phyloP scores from a whole-genome alignment of 2,329 filamentous ascomycete species.

The Calonectria honghensis region DNA sequence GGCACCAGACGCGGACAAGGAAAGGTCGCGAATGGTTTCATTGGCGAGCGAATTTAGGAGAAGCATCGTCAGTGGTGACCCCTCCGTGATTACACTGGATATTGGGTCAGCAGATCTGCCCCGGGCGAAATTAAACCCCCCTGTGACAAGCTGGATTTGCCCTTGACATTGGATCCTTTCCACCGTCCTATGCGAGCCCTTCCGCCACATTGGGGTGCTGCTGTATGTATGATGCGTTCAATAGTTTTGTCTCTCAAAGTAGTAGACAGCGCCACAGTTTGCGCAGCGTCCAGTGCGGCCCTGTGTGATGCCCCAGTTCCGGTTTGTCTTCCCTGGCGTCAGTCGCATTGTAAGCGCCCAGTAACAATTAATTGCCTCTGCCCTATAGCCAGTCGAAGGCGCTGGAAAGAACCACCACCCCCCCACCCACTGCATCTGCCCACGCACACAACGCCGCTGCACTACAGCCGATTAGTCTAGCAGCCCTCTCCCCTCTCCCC shows the following conservation, averaged over 20 bases:
- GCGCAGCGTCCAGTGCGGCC: conserved; percentile 18
- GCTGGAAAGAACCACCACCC: conserved; percentile 33
- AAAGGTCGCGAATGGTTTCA: conserved; percentile 32
- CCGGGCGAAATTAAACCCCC: conserved; percentile 1
- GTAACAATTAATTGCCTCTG: conserved; percentile 28
- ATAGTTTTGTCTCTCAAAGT: neutral
- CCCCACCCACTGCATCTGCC: conserved; percentile 25
- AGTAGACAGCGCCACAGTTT: conserved; percentile 9
- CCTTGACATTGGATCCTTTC: conserved; percentile 9
- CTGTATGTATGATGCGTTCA: neutral
- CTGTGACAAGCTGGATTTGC: conserved; percentile 4
- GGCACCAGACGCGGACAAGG: conserved; percentile 30
- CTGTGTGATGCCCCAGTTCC: conserved; percentile 14
- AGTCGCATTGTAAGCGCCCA: conserved; percentile 27
- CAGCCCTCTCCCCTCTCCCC: conserved; percentile 38
- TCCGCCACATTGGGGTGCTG: neutral
- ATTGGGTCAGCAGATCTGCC: conserved; percentile 26
- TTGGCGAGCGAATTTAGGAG: conserved; percentile 32
- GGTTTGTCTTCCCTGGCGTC: conserved; percentile 1
- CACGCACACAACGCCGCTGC: conserved; percentile 33
- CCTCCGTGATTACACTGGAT: neutral
- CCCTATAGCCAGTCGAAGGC: conserved; percentile 34
- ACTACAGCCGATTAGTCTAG: conserved; percentile 34
- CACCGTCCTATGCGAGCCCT: conserved; percentile 10
- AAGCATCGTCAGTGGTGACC: neutral